A percentile compares a stretch with the other conserved stretches of the same genome.
Evolutionary conservation across 2,329 filamentous ascomycete genomes (phyloP).

Genomic region (Chaetomiaceae sp.): DNA sequence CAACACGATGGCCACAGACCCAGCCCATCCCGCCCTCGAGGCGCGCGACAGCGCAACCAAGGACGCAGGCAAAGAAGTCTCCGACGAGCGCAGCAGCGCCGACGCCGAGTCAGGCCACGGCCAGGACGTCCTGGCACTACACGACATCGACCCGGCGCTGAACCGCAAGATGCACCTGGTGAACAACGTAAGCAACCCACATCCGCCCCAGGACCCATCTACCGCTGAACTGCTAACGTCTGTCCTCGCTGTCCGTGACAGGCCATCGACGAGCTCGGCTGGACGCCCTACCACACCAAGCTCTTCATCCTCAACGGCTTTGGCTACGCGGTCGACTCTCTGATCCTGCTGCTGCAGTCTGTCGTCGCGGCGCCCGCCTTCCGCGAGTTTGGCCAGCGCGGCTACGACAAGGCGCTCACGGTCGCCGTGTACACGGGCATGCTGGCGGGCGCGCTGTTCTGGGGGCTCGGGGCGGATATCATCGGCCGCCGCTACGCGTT

Average conservation of each 20-base stretch:
- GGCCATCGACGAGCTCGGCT: constrained; percentile 54
- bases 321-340: constrained; percentile 45
- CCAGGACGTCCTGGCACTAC: constrained; percentile 40
- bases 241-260: too few relatives aligned
- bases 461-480: constrained; percentile 73
- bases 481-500: constrained; percentile 74
- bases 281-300: constrained; percentile 53
- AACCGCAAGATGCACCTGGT: constrained; percentile 52
- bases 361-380: constrained; percentile 54
- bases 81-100: constrained; percentile 1
- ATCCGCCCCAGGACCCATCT: too few relatives aligned
- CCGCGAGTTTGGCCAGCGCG: constrained; percentile 50
- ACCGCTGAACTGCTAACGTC: neutral
- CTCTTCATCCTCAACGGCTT: constrained; percentile 58
- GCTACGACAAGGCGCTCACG: constrained; percentile 52
- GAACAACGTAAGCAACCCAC: constrained; percentile 38
- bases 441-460: constrained; percentile 64
- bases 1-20: neutral
- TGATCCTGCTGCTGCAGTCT: constrained; percentile 50
- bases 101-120: constrained; percentile 3
- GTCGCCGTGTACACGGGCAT: constrained; percentile 65
- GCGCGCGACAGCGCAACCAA: neutral
- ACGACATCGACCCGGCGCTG: constrained; percentile 47
- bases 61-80: neutral
- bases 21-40: neutral